Conservation (phyloP, 2,329 filamentous ascomycete genomes). For the Waltergamsia citrina region DNA sequence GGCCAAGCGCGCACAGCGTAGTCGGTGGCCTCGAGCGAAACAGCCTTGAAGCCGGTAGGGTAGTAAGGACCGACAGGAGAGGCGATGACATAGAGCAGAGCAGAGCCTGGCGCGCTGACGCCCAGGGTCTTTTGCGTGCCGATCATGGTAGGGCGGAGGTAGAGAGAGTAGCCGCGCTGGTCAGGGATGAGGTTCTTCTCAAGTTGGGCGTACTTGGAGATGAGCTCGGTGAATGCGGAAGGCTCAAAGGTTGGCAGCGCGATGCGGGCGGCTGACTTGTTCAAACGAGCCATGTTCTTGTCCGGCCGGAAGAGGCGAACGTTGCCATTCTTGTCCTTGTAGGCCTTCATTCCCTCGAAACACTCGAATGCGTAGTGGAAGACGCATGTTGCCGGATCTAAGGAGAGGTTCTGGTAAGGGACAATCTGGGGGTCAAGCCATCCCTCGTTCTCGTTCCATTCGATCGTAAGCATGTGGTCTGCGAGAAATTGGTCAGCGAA, state of each 20-base stretch:
- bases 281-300: constrained; percentile 92
- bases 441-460: constrained; percentile 81
- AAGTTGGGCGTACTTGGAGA: constrained; percentile 68
- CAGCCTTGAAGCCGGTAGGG: constrained; percentile 94
- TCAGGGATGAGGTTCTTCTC: constrained; percentile 87
- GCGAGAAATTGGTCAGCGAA: not conserved
- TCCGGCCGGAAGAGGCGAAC: constrained; percentile 88
- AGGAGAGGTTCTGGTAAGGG: constrained; percentile 93
- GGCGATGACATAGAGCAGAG: constrained; percentile 89
- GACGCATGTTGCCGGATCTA: constrained; percentile 93
- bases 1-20: constrained; percentile 97
- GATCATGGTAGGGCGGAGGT: constrained; percentile 93
- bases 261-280: constrained; percentile 85
- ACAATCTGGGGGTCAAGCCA: constrained; percentile 78
- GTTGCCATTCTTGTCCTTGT: constrained; percentile 73
- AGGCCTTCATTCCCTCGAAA: constrained; percentile 99
- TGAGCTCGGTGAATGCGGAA: constrained; percentile 67
- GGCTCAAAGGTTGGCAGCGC: constrained; percentile 80
- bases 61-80: constrained; percentile 97
- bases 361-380: constrained; percentile 98
- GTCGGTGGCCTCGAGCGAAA: constrained; percentile 90
- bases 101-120: constrained; percentile 83
- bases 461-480: constrained; percentile 96
- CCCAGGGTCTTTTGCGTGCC: constrained; percentile 92
- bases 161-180: constrained; percentile 83